These are phyloP conservation scores for Cryphonectria parasitica DNA, from an alignment of 2,329 filamentous ascomycete genomes.

Conservation along the genomic window DNA sequence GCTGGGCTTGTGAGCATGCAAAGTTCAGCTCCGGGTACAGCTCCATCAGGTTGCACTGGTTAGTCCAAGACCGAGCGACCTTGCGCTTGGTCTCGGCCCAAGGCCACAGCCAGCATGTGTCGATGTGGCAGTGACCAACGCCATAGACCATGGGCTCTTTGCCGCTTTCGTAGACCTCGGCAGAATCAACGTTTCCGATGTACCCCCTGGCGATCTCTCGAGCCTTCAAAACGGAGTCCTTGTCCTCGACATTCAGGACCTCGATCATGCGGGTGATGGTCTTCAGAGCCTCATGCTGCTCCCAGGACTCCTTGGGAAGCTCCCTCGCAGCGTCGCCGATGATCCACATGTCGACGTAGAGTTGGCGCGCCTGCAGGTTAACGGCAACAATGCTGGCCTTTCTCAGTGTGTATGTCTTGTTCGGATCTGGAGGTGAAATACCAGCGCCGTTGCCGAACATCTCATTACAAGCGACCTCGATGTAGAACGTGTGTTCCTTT, in stretches of 20 bases:
- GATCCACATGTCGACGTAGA: slow-evolving; percentile 95
- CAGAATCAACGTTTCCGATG: slow-evolving; percentile 80
- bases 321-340: slow-evolving; percentile 90
- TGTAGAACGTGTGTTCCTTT: slow-evolving; percentile 85
- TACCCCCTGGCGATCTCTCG: slow-evolving; percentile 84
- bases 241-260: slow-evolving; percentile 78
- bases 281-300: slow-evolving; percentile 83
- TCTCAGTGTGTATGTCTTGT: slow-evolving; percentile 76
- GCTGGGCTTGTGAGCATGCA: slow-evolving; percentile 90
- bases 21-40: slow-evolving; percentile 93
- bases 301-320: slow-evolving; percentile 85
- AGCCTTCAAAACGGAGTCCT: slow-evolving; percentile 76
- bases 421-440: slow-evolving; percentile 87
- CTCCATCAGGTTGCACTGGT: slow-evolving; percentile 94
- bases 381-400: slow-evolving; percentile 87
- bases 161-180: slow-evolving; percentile 79
- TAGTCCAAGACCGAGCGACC: slow-evolving; percentile 93
- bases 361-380: slow-evolving; percentile 79
- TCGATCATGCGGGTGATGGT: slow-evolving; percentile 90
- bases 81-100: slow-evolving; percentile 98
- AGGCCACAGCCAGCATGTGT: slow-evolving; percentile 98
- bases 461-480: slow-evolving; percentile 98
- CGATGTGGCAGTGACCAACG: slow-evolving; percentile 96
- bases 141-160: slow-evolving; percentile 79
- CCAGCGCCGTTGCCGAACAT: slow-evolving; percentile 95